Base-by-base conservation (phyloP, 352 stramenopile genomes). In the Globisporangium acanthophoron region DNA sequence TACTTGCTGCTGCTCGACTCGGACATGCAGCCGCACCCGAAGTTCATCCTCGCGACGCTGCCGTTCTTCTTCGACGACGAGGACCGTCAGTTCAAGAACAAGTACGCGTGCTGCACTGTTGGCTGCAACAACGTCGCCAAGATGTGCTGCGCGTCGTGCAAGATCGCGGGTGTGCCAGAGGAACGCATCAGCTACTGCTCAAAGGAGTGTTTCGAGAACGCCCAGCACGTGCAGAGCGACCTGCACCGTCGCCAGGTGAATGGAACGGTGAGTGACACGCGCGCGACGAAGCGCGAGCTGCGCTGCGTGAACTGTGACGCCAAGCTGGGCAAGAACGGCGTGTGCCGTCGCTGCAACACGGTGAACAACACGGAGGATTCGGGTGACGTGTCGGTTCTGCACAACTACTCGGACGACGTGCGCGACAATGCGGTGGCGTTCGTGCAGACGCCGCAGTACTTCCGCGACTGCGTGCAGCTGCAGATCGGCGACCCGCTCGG, bases 61-160 rank as follows among this genome's bases (percentile, higher is more conserved):
- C 82, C 85, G 8, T 94, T 94, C 64, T 94, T 94, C 67, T 94
- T 94, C 33, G 85, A 92, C 48, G 83, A 90, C 43, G 81, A 91
- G 54, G 84, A 93, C 35, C 77, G 84, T 18, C 72, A 47, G 43
- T 47, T 47, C 12, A 54, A 54, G 0, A 88, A 94, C 71, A 90
- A 90, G 65, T 91, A 90, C 66, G 65, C 66, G 16, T 94, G 85
- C 74, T 92, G 73, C 51, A 78, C 69, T 48, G 75, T 70, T 21
- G 80, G 85, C 8, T 92, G 85, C 71, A 78, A 77, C 41, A 90
- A 92, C 45, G 77, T 92, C 46, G 85, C 74, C 11, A 90, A 89
- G 64, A 88, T 94, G 68, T 94, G 78, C 65, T 94, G 85, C 44
- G 79, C 85, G 7, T 90, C 78, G 47, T 94, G 83, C 71, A 87